Evolutionary conservation across 768 basidiomycete genomes (phyloP), one percentile per base, ranked within the genome.

Genomic region (Boletus huronensis): DNA sequence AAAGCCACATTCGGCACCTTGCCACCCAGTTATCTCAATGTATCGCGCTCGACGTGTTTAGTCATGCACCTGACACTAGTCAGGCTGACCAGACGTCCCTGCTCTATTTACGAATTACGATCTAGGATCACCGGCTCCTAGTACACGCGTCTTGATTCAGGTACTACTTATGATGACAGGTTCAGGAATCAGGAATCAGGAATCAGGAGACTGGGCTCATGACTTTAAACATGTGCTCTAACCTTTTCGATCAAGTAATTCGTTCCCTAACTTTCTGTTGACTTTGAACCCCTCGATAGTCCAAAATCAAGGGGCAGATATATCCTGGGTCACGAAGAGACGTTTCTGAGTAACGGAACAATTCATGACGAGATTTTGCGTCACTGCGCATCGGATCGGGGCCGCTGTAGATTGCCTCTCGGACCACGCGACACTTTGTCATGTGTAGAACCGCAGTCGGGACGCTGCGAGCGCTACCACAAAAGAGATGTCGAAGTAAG

Each of bases 401-500:
- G 10, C 26, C 31, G 34, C 19, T 29, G 21, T 35, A 7, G 44
- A 61, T 38, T 36, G 19, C 45, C 31, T 51, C n/a, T 21, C 38
- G 7, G 26, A n/a, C 23, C 36, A 34, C 40, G 43, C 44, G 26
- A 35, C 42, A 40, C 26, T 38, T 40, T 29, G 25, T 25, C 29
- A 16, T 29, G 28, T 21, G 41, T 19, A 32, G 40, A 43, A 34
- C 45, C 21, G 21, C 41, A n/a, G 1, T 10, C 35, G 43, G 17
- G n/a, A 36, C 9, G 9, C 28, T 21, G 19, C 21, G 9, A 38
- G 39, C 3, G 52, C 23, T 32, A 39, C 40, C 38, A 41, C 38
- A 53, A 40, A 42, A 42, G 46, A 50, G 53, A 23, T 6, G 42
- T 46, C 58, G 19, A 53, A 52, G 54, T 42, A 58, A 53, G 58